Base-by-base conservation (phyloP, 257 asterid genomes). In the Striga asiatica region DNA sequence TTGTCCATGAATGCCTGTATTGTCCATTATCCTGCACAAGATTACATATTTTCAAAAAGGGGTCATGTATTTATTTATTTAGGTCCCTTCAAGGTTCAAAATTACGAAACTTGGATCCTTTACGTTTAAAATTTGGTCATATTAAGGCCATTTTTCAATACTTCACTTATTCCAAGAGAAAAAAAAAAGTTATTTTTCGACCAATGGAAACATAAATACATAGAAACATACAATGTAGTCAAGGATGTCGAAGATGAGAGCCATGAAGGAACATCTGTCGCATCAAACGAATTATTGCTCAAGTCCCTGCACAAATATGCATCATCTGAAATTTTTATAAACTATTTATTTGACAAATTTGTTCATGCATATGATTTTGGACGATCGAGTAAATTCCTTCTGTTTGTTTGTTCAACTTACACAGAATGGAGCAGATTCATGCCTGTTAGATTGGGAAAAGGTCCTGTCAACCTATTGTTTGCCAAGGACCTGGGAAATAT, bases 21-120 rank as follows among this genome's bases (percentile, higher is more conserved):
- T 60, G 21, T 85, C 95, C 97, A 88, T 71, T 14, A 82, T 69
- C 69, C 97, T 88, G 83, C 65, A 66, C n/a, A n/a, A n/a, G n/a
- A n/a, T n/a, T n/a, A n/a, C n/a, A n/a, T n/a, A n/a, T n/a, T n/a
- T n/a, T n/a, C n/a, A n/a, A n/a, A n/a, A n/a, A n/a, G n/a, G n/a
- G n/a, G n/a, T n/a, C n/a, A n/a, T n/a, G n/a, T n/a, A n/a, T n/a
- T n/a, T n/a, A n/a, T n/a, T n/a, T n/a, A n/a, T n/a, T n/a, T n/a
- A n/a, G n/a, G n/a, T n/a, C n/a, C n/a, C n/a, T n/a, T n/a, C n/a
- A n/a, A n/a, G n/a, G n/a, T n/a, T n/a, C n/a, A n/a, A n/a, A n/a
- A n/a, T n/a, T n/a, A n/a, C n/a, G n/a, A n/a, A n/a, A n/a, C n/a
- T n/a, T n/a, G n/a, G n/a, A n/a, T n/a, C n/a, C n/a, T n/a, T n/a